Evolutionary conservation across 192 early-diverging fungal species (phyloP).

Genomic region (Rhizoclosmatium globosum): DNA sequence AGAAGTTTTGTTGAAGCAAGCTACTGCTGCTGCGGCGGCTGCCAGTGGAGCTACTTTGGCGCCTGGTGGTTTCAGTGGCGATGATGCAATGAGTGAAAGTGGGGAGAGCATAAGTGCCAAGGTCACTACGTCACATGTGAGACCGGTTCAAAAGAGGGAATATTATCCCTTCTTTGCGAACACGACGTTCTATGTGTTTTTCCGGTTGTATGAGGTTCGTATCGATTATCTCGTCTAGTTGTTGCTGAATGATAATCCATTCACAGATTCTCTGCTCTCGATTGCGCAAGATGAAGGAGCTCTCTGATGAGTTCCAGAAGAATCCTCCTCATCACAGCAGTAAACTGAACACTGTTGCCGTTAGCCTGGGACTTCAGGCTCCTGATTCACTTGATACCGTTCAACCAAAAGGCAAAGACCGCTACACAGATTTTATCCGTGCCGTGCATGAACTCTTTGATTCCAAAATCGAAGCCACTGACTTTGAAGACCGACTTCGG

Average conservation of each 20-base stretch:
- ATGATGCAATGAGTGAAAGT: slow-evolving; percentile 44
- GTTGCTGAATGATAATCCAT: not conserved
- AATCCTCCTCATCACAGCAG: slow-evolving; percentile 60
- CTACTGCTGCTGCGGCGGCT: not conserved
- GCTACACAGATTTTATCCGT: slow-evolving; percentile 80
- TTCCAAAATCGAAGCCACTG: slow-evolving; percentile 78
- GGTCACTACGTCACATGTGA: slow-evolving; percentile 13
- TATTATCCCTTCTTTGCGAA: slow-evolving; percentile 86
- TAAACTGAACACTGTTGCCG: slow-evolving; percentile 65
- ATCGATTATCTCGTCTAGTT: slow-evolving; percentile 2
- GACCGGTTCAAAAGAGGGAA: slow-evolving; percentile 32
- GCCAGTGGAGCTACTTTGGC: not conserved
- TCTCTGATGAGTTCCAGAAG: slow-evolving; percentile 66
- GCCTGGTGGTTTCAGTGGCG: slow-evolving; percentile 21
- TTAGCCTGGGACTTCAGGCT: slow-evolving; percentile 56
- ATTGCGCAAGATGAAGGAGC: slow-evolving; percentile 79
- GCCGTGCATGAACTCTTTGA: slow-evolving; percentile 80
- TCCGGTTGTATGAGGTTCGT: slow-evolving; percentile 83
- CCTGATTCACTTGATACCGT: slow-evolving; percentile 20
- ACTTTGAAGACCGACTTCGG: slow-evolving; percentile 89
- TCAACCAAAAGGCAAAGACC: slow-evolving; percentile 56
- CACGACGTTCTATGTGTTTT: slow-evolving; percentile 84
- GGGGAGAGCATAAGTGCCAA: slow-evolving; percentile 19
- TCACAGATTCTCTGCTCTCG: slow-evolving; percentile 85
- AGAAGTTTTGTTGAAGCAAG: slow-evolving; percentile 36